Evolutionary conservation across 352 stramenopile genomes (phyloP).

Genomic region (Phytophthora cryptogea): DNA sequence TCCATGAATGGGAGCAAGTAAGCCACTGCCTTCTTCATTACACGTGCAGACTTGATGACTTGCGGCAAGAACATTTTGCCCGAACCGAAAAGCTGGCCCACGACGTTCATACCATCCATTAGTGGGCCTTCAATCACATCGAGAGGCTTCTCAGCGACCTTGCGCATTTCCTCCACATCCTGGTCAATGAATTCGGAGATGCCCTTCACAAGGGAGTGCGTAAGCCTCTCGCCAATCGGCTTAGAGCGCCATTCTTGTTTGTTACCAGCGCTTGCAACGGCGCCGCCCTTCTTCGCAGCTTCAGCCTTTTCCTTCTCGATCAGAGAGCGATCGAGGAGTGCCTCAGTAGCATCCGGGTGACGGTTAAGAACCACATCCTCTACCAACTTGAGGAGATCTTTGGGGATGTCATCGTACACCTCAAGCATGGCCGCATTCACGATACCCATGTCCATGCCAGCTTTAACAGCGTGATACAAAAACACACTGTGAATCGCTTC

Average conservation of each 20-base stretch:
- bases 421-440: slow-evolving; percentile 94
- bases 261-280: slow-evolving; percentile 42
- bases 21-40: slow-evolving; percentile 99
- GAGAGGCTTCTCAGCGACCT: slow-evolving; percentile 73
- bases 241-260: slow-evolving; percentile 92
- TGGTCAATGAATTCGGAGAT: slow-evolving; percentile 96
- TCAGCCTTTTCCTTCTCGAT: slow-evolving; percentile 88
- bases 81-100: slow-evolving; percentile 96
- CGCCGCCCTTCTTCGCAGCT: slow-evolving; percentile 84
- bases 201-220: slow-evolving; percentile 97
- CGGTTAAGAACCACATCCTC: slow-evolving; percentile 96
- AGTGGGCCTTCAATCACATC: slow-evolving; percentile 98
- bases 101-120: slow-evolving; percentile 99
- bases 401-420: slow-evolving; percentile 87
- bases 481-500: slow-evolving; percentile 97
- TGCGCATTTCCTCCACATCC: slow-evolving; percentile 96
- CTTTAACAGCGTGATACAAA: slow-evolving; percentile 94
- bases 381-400: slow-evolving; percentile 87
- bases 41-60: slow-evolving; percentile 98
- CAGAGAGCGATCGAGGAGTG: slow-evolving; percentile 89
- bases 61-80: slow-evolving; percentile 99
- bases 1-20: slow-evolving; percentile 99
- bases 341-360: slow-evolving; percentile 88
- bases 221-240: slow-evolving; percentile 91
- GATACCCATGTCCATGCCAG: slow-evolving; percentile 99